These are phyloP conservation scores for Nicotiana otophora DNA, from an alignment of 257 asterid species.

Conservation along the genomic window DNA sequence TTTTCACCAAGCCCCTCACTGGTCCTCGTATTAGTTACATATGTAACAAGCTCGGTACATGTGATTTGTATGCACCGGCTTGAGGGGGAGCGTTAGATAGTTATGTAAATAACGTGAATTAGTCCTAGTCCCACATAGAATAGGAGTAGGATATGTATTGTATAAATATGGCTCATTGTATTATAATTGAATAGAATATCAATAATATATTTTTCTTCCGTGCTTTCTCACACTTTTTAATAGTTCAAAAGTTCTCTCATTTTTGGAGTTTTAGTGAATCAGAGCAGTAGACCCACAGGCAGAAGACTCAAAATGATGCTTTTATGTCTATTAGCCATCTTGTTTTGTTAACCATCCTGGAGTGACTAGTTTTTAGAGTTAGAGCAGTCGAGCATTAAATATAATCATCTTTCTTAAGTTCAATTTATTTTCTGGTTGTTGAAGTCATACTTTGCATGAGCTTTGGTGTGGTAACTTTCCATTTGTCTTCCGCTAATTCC, in stretches of 20 bases:
- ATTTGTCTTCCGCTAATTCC: neutral
- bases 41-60: too few species aligned
- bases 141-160: too few species aligned
- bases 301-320: neutral
- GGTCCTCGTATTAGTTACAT: too few species aligned
- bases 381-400: neutral
- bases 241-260: neutral
- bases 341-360: neutral
- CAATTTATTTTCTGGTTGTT: neutral
- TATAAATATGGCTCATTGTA: too few species aligned
- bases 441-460: neutral
- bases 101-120: too few species aligned
- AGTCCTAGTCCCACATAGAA: too few species aligned
- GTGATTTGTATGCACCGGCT: too few species aligned
- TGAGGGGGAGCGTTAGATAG: too few species aligned
- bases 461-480: neutral
- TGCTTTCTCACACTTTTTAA: too few species aligned
- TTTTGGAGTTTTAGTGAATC: neutral
- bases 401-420: neutral
- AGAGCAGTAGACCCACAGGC: neutral
- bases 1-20: too few species aligned
- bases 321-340: neutral
- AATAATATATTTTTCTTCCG: too few species aligned
- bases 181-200: too few species aligned
- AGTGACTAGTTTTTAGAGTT: neutral